These are phyloP conservation scores for Phytophthora tentaculata DNA, from an alignment of 352 stramenopile genomes.

Conservation along the genomic window DNA sequence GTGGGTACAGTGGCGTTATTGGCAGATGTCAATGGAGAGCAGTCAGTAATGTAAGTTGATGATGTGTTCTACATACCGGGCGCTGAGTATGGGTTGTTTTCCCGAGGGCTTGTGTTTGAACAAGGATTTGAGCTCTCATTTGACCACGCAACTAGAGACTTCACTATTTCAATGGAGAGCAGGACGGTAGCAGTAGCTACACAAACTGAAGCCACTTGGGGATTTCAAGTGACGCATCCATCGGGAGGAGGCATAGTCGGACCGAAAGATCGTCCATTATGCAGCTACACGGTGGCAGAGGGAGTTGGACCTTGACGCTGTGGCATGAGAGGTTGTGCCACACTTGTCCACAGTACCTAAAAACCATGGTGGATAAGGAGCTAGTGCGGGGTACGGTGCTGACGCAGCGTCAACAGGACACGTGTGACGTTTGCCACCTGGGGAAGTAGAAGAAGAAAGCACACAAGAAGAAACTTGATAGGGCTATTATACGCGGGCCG, in stretches of 20 bases:
- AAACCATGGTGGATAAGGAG: background rate
- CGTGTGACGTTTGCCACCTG: constrained; percentile 1
- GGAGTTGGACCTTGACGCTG: background rate
- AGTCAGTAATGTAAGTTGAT: background rate
- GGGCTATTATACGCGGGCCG: background rate
- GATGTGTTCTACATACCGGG: constrained; percentile 9
- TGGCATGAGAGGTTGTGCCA: constrained; percentile 4
- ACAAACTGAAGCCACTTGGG: background rate
- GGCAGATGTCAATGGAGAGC: background rate
- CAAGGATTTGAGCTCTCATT: constrained; percentile 8
- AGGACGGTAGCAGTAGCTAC: background rate
- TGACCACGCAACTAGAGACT: background rate
- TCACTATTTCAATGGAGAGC: background rate
- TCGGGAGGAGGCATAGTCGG: background rate
- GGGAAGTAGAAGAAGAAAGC: background rate
- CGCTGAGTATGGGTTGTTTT: constrained; percentile 2
- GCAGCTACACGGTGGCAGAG: background rate
- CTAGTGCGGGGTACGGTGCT: constrained; percentile 3
- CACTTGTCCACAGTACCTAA: constrained; percentile 5
- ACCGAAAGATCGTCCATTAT: background rate
- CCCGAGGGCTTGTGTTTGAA: background rate
- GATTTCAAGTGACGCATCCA: background rate
- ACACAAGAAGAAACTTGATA: constrained; percentile 4
- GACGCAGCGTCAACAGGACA: constrained; percentile 1
- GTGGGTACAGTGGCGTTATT: constrained; percentile 1